Base-by-base conservation (phyloP, 345 rosid species). In the Populus deltoides region DNA sequence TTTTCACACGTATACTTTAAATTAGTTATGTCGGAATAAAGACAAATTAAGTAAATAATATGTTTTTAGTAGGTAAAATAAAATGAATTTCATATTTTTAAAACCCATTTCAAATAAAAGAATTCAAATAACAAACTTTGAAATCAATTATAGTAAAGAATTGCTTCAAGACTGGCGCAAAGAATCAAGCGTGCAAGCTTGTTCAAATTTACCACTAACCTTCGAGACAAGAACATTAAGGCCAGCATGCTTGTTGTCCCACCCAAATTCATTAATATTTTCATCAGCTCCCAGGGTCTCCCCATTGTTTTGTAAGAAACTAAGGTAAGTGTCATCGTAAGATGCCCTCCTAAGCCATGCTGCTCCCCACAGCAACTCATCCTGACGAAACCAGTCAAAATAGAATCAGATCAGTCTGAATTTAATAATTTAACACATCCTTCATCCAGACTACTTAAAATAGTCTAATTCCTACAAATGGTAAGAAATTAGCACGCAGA, bases 231-330 rank as follows among this genome's bases (percentile, higher is more conserved):
- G 94, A 75, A 93, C 94, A 55, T 93, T 96, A 77, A 96, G 86
- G 38, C 99, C 99, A 57, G 97, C 97, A 69, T 93, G 93, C 87
- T 96, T 96, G 76, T 96, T 96, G 87, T 96, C 97, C 99, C 99
- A 93, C 1, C 98, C 99, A 68, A 91, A 96, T 81, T 96, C 99
- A 68, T 96, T 92, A 72, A 91, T 90, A 75, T 93, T 96, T 72
- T 93, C 99, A 55, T 85, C 93, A 31, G 97, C 98, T 49, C 98
- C 99, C 47, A 93, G 91, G 0, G 99, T 86, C 76, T 92, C 90
- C 73, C 97, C 89, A 67, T 96, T 96, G 82, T 74, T 86, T 82
- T 93, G 81, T 53, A 93, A 87, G 88, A 92, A 96, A 77, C 59
- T 81, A 22, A 93, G 92, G 81, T 88, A 96, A 79, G 81, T 53